Base-by-base conservation (phyloP, 192 early-diverging fungal species). In the Allomyces macrogynus region DNA sequence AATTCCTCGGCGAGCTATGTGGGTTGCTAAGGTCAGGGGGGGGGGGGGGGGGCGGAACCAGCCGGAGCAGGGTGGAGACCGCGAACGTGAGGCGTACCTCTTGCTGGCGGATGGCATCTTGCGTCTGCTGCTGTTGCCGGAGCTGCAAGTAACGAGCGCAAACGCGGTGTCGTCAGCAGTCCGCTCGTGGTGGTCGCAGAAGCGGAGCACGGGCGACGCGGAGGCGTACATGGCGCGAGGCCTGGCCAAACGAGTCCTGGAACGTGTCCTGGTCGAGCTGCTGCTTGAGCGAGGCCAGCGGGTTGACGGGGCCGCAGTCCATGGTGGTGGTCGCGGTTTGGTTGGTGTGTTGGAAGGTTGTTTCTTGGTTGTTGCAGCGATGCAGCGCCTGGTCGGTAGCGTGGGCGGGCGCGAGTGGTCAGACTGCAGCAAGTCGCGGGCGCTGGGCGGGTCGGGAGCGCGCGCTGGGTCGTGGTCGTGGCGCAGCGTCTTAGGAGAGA, bases 221-320 rank as follows among this genome's bases (percentile, higher is more conserved):
- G 73, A 74, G 16, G 24, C 20, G 43, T 25, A 24, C 23, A 24
- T 25, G 20, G 40, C 16, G 24, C 25, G 10, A 61, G 18, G 54
- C 16, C 23, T 20, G 4, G n/a, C 16, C 23, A 18, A 42, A 22
- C 27, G 32, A 9, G 68, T 91, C 84, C 8, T 88, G 76, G 8
- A 87, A 87, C 43, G 81, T 76, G 70, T 92, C 89, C 61, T 83
- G 77, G 60, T 83, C 71, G 68, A 92, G 79, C 70, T 86, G 87
- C 71, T 94, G 92, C 77, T 86, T 82, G 65, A 94, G 80, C 4
- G 81, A 79, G 43, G 66, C 72, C 75, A 91, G 80, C 16, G 88
- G 80, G 68, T 89, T 94, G 18, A 76, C 77, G n/a, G 84, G 85
- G 8, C 85, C 86, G 67, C 86, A 88, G 57, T 87, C 87, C 49